Evolutionary conservation across 2,329 filamentous ascomycete species (phyloP).

Genomic region (Xylaria sp.): DNA sequence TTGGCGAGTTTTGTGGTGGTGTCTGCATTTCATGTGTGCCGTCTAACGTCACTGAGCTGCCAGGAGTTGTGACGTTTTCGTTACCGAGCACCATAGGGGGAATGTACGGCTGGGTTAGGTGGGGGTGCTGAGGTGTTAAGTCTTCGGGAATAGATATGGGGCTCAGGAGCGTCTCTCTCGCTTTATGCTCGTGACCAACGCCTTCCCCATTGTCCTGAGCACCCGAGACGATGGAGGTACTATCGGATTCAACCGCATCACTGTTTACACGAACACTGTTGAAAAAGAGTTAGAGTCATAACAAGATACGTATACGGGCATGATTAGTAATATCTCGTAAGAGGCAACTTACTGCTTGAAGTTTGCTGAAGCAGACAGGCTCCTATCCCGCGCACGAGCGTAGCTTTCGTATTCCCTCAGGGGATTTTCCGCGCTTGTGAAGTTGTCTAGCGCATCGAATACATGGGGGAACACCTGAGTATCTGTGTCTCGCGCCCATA

Average conservation of each 20-base stretch:
- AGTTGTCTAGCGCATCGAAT: slow-evolving; percentile 83
- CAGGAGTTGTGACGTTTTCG: slow-evolving; percentile 27
- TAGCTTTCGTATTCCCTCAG: slow-evolving; percentile 67
- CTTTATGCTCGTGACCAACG: slow-evolving; percentile 32
- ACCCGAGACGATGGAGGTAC: slow-evolving; percentile 35
- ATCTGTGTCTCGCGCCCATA: slow-evolving; percentile 90
- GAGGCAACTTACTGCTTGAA: slow-evolving; percentile 42
- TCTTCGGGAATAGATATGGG: slow-evolving; percentile 15
- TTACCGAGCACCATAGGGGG: slow-evolving; percentile 31
- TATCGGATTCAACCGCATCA: slow-evolving; percentile 41
- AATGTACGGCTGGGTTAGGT: slow-evolving; percentile 23
- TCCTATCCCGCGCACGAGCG: slow-evolving; percentile 56
- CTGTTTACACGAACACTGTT: slow-evolving; percentile 36
- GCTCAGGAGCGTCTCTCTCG: slow-evolving; percentile 33
- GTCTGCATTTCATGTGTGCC: slow-evolving; percentile 22
- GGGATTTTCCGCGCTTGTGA: slow-evolving; percentile 62
- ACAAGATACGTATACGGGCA: not conserved
- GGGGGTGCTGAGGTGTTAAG: slow-evolving; percentile 23
- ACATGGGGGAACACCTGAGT: slow-evolving; percentile 88
- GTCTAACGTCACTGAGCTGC: slow-evolving; percentile 26
- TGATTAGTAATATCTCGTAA: not conserved
- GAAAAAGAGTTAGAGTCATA: not conserved
- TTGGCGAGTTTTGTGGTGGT: slow-evolving; percentile 2
- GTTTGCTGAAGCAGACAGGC: slow-evolving; percentile 46
- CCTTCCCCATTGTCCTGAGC: slow-evolving; percentile 29